phyloP scores from a whole-genome alignment of 2,329 filamentous ascomycete species.

The Furcasterigmium sp. region DNA sequence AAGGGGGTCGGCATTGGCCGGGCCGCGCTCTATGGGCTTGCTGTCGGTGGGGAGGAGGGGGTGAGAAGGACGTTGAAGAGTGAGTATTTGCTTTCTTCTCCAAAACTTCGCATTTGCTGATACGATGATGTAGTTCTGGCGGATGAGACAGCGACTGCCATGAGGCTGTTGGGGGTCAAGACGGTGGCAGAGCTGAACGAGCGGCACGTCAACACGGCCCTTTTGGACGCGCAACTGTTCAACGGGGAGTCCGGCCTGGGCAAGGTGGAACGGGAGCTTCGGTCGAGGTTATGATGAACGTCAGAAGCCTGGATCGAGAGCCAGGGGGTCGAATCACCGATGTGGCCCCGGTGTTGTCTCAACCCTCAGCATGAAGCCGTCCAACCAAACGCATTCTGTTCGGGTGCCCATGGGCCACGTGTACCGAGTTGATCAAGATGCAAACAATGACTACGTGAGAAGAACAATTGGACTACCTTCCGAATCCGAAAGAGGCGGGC shows the following conservation, averaged over 20 bases:
- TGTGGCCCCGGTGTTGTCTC: no score
- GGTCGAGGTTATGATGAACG: background rate
- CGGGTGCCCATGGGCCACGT: no score
- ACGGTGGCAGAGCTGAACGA: constrained; percentile 13
- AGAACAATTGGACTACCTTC: no score
- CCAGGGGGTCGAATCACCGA: no score
- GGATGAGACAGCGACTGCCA: constrained; percentile 18
- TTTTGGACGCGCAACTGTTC: constrained; percentile 11
- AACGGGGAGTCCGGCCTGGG: constrained; percentile 15
- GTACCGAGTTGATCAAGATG: no score
- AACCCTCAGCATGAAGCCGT: no score
- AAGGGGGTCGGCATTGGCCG: constrained; percentile 49
- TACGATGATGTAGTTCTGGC: constrained; percentile 13
- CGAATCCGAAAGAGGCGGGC: no score
- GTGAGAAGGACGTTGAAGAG: constrained; percentile 50
- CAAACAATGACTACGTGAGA: no score
- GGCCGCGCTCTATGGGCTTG: constrained; percentile 45
- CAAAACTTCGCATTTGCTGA: background rate
- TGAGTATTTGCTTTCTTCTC: constrained; percentile 35
- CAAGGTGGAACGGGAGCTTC: constrained; percentile 9
- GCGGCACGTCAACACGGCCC: constrained; percentile 16
- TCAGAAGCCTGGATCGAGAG: background rate
- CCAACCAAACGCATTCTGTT: no score
- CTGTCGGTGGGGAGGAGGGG: constrained; percentile 45
- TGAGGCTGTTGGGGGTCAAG: constrained; percentile 19